Base-by-base conservation (phyloP, 768 basidiomycete species). In the Strobilomyces echinocephalus region DNA sequence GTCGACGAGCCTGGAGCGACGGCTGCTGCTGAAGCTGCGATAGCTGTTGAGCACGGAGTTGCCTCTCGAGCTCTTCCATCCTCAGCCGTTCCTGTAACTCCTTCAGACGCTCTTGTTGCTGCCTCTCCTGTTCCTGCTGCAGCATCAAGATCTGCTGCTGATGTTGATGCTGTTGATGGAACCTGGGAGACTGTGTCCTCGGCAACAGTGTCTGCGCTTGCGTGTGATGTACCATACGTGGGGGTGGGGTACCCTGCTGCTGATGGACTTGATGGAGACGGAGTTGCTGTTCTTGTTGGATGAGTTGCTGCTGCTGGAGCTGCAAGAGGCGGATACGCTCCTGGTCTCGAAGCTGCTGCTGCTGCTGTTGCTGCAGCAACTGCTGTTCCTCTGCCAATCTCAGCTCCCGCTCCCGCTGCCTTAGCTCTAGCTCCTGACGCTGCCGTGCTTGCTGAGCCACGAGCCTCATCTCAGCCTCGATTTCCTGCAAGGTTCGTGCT, bases 381-480 rank as follows among this genome's bases (percentile, higher is more conserved):
- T 70, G 69, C 43, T 74, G 69, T 50, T 74, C 67, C 49, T 70
- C 62, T 41, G 54, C 61, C 50, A 64, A 51, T 24, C 63, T 62
- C 47, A 65, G 41, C 55, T 78, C 72, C 58, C 81, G 76, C 41
- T 78, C 75, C 50, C 79, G 73, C 15, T 78, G 76, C 55, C 74
- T 73, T 48, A 76, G 76, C 53, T 79, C 74, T 26, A 73, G 64
- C 41, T 75, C 71, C 50, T 74, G 73, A 7, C 69, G 59, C 58
- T 69, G 59, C 26, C 73, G 68, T 10, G 69, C 66, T 55, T 80
- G 76, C 49, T 80, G 76, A 28, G 81, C 81, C 21, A 76, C 78
- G 8, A 78, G 77, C n/a, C 78, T 77, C 87, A 91, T 89, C 68
- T 93, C 91, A 4, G 83, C 80, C 63, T 93, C 91, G 54, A 93